These are phyloP conservation scores for Trametes sp. DNA, from an alignment of 1,284 basidiomycete species.

Conservation along the genomic window DNA sequence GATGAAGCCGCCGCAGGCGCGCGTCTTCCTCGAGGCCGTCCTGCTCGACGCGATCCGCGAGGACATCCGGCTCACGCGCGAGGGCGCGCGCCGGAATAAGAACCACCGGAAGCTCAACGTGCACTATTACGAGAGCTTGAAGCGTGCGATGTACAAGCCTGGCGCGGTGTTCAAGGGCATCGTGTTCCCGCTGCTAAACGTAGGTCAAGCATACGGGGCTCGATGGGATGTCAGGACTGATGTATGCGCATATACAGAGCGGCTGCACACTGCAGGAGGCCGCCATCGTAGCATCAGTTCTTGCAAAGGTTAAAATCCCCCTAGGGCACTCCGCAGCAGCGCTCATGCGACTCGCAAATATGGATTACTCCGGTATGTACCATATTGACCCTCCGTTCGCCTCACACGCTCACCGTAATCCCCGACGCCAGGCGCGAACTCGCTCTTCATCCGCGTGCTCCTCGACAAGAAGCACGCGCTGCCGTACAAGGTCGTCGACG, in stretches of 20 bases:
- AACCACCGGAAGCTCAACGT: conserved; percentile 90
- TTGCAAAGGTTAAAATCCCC: conserved; percentile 93
- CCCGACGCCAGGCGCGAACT: conserved; percentile 78
- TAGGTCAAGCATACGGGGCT: conserved; percentile 48
- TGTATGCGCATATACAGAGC: conserved; percentile 46
- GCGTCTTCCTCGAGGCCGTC: conserved; percentile 93
- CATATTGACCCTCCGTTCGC: too few species aligned
- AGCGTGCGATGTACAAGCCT: conserved; percentile 95
- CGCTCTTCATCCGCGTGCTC: conserved; percentile 95
- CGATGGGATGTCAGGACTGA: background rate
- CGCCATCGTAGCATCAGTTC: conserved; percentile 91
- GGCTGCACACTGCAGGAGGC: conserved; percentile 96
- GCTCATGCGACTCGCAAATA: conserved; percentile 90
- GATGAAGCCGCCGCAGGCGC: conserved; percentile 96
- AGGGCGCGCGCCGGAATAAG: conserved; percentile 53
- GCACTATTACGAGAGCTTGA: conserved; percentile 94
- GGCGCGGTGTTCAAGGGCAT: conserved; percentile 99
- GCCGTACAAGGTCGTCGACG: conserved; percentile 98
- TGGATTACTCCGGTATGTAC: conserved; percentile 89
- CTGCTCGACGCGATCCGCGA: conserved; percentile 91
- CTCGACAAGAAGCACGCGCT: conserved; percentile 99
- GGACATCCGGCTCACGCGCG: conserved; percentile 68
- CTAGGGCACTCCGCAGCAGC: conserved; percentile 97
- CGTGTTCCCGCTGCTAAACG: conserved; percentile 94
- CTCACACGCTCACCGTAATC: background rate